Evolutionary conservation across 352 stramenopile genomes (phyloP), one percentile per base, ranked within the genome.

Genomic region (Globisporangium solare): DNA sequence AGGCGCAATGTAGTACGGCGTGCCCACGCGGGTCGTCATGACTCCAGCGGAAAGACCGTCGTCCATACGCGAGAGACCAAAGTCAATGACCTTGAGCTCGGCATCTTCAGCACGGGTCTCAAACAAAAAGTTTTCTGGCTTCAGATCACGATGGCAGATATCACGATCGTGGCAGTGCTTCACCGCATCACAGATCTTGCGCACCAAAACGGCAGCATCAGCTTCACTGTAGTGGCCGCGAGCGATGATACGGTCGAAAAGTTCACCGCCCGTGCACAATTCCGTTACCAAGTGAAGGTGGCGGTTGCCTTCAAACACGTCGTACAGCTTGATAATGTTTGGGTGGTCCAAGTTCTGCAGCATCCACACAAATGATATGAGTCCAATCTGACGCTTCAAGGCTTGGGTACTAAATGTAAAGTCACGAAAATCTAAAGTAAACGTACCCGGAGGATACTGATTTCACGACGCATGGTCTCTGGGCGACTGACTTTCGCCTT

Each of bases 1-100:
- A 0, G 93, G 93, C 6, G 93, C 93, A 50, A 98, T 97, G 71
- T 97, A 97, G 72, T 98, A 98, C 3, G 92, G 90, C 31, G 97
- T 99, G 18, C 97, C 97, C 11, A 99, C 96, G 14, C 95, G 92
- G 48, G 98, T 98, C 37, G 97, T 97, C 76, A 98, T 97, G 55
- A 90, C 82, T 18, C 81, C 81, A 22, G 83, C 80, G 40, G 67
- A 83, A 18, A 90, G 71, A 0, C 79, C 83, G 24, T 96, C 88
- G 59, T 97, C 86, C 74, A 97, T 97, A 35, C 86, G 84, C 31
- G 87, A 96, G 15, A 99, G 81, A 13, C 96, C 96, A 79, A 99
- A 99, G 76, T 99, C 96, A 67, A 99, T 99, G 65, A 99, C 96
- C 74, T 99, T 99, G 39, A 99, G 79, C 65, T 96, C 83, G 3